Evolutionary conservation across 2,329 filamentous ascomycete genomes (phyloP).

Genomic region (Stylonectria norvegica): DNA sequence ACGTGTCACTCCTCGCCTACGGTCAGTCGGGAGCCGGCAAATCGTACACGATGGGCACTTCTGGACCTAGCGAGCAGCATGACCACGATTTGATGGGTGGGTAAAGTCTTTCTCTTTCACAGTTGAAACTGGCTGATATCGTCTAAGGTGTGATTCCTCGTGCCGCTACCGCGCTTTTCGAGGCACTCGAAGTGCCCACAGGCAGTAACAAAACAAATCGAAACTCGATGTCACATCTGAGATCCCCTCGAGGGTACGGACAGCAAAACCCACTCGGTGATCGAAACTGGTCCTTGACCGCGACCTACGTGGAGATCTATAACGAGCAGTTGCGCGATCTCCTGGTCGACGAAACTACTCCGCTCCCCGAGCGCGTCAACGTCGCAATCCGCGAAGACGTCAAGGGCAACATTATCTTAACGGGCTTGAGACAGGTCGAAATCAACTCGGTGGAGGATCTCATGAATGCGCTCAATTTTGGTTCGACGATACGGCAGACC

Average conservation of each 20-base stretch:
- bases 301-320: conserved; percentile 96
- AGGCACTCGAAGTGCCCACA: conserved; percentile 67
- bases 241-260: conserved; percentile 70
- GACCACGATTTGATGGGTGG: conserved; percentile 73
- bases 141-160: conserved; percentile 84
- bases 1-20: conserved; percentile 95
- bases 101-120: conserved; percentile 29
- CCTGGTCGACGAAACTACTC: conserved; percentile 71
- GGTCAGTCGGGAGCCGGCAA: conserved; percentile 97
- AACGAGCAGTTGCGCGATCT: conserved; percentile 94
- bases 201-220: conserved; percentile 48
- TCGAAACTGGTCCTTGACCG: conserved; percentile 86
- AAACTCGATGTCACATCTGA: conserved; percentile 71
- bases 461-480: conserved; percentile 83
- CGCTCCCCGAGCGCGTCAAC: conserved; percentile 64
- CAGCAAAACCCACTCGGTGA: conserved; percentile 52
- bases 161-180: conserved; percentile 81
- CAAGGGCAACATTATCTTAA: conserved; percentile 91
- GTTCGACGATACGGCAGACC: conserved; percentile 91
- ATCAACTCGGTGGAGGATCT: conserved; percentile 92
- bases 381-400: conserved; percentile 94
- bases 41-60: conserved; percentile 98
- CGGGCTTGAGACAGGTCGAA: conserved; percentile 80
- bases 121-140: conserved; percentile 5
- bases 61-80: conserved; percentile 74